These are phyloP conservation scores for Strigomonas culicis DNA, from an alignment of 208 protist genomes.

Conservation along the genomic window DNA sequence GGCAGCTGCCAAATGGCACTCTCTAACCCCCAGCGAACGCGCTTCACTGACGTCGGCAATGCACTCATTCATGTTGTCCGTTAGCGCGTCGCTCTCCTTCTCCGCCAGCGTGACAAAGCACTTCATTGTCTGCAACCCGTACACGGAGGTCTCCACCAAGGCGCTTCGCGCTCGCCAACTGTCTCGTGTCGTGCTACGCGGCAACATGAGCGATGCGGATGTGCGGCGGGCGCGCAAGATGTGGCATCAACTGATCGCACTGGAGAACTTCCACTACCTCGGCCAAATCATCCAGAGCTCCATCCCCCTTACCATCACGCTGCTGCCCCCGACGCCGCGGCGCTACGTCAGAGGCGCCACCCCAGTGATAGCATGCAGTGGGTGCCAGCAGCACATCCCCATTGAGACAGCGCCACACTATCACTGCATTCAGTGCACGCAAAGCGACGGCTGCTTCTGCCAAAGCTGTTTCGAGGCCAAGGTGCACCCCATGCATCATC, in stretches of 20 bases:
- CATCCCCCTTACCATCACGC: conserved; percentile 30
- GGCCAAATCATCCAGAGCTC: conserved; percentile 58
- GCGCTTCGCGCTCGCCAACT: conserved; percentile 21
- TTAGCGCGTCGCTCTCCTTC: conserved; percentile 58
- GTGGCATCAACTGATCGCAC: conserved; percentile 22
- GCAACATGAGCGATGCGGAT: conserved; percentile 31
- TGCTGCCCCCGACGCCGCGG: conserved; percentile 63
- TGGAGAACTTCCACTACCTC: conserved; percentile 49
- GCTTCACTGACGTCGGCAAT: conserved; percentile 15
- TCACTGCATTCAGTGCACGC: conserved; percentile 71
- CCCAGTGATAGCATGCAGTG: conserved; percentile 46
- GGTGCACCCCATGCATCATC: conserved; percentile 53
- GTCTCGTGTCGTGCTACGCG: conserved; percentile 46
- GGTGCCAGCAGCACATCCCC: conserved; percentile 38
- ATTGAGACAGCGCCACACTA: conserved; percentile 54
- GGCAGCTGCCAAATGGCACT: no score
- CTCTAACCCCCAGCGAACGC: neutral
- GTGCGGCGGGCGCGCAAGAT: conserved; percentile 23
- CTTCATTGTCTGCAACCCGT: conserved; percentile 42
- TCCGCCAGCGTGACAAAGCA: conserved; percentile 36
- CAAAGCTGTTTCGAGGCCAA: conserved; percentile 15
- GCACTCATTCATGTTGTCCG: conserved; percentile 23
- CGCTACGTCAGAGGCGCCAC: conserved; percentile 25
- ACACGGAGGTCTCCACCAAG: conserved; percentile 29
- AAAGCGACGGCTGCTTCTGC: conserved; percentile 19